Percentiles rank a stretch among this genome's conserved stretches.
Conservation (phyloP, 2,329 filamentous ascomycete genomes). For the Ilyonectria robusta region DNA sequence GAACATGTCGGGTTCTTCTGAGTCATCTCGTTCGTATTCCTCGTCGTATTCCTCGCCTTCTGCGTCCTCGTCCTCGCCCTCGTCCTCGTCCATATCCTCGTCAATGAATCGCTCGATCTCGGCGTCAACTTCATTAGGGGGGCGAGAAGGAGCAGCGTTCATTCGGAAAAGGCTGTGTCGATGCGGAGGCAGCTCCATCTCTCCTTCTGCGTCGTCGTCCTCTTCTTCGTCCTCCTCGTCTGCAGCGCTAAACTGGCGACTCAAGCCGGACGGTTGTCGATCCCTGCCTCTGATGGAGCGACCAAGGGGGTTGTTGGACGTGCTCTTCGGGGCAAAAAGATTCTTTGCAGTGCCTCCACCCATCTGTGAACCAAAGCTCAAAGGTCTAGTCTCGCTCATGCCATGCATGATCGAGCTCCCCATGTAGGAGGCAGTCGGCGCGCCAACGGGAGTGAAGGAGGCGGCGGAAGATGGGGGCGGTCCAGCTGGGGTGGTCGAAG, state of each 20-base stretch:
- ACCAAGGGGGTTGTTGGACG: conserved; percentile 61
- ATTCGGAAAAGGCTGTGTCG: conserved; percentile 52
- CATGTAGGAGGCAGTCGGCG: conserved; percentile 68
- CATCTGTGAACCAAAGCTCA: conserved; percentile 55
- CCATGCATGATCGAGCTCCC: conserved; percentile 68
- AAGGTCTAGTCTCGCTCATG: conserved; percentile 56
- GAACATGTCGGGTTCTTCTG: conserved; percentile 63
- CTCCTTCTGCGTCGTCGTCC: conserved; percentile 53
- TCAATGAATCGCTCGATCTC: conserved; percentile 56
- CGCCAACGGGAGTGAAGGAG: conserved; percentile 70
- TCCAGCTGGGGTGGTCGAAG: conserved; percentile 68
- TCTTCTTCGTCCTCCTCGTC: conserved; percentile 51
- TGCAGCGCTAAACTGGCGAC: conserved; percentile 55
- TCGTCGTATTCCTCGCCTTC: conserved; percentile 58
- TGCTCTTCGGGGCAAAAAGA: conserved; percentile 56
- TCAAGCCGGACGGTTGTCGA: conserved; percentile 67
- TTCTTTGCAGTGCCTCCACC: conserved; percentile 50
- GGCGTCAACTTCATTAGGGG: conserved; percentile 51
- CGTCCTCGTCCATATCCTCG: conserved; percentile 48
- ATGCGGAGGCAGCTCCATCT: conserved; percentile 52
- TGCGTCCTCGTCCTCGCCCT: conserved; percentile 52
- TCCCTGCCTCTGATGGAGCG: conserved; percentile 61
- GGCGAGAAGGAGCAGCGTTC: conserved; percentile 35
- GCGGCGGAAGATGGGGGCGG: conserved; percentile 66
- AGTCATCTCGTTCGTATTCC: conserved; percentile 56